phyloP scores from a whole-genome alignment of 352 stramenopile species.

The Phytophthora pini region DNA sequence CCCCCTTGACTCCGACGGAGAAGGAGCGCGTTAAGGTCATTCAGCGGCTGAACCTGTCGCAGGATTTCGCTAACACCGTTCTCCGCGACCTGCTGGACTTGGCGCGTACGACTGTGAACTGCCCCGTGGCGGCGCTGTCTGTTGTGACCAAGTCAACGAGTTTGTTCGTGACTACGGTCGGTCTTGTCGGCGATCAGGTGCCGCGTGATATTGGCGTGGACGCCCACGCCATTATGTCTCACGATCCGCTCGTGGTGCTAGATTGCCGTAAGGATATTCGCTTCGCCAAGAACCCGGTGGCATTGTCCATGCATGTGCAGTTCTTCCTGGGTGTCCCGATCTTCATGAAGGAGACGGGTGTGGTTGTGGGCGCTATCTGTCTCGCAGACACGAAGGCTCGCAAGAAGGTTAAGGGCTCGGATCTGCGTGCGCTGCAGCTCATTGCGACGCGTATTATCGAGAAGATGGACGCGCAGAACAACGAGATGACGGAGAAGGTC shows the following conservation, averaged over 20 bases:
- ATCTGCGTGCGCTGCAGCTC: conserved; percentile 72
- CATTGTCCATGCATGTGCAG: conserved; percentile 71
- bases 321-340: conserved; percentile 84
- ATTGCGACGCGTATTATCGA: conserved; percentile 74
- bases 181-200: conserved; percentile 78
- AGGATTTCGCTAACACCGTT: conserved; percentile 77
- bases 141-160: conserved; percentile 77
- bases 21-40: conserved; percentile 63
- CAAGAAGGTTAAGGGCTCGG: conserved; percentile 65
- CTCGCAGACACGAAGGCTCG: conserved; percentile 72
- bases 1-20: conserved; percentile 62
- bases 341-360: conserved; percentile 64
- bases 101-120: conserved; percentile 71
- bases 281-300: conserved; percentile 81
- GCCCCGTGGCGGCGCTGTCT: conserved; percentile 70
- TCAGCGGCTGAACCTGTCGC: conserved; percentile 74
- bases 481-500: conserved; percentile 35
- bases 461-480: conserved; percentile 71
- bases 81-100: conserved; percentile 80
- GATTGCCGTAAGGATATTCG: conserved; percentile 78
- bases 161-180: conserved; percentile 79
- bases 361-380: conserved; percentile 76
- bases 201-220: conserved; percentile 81
- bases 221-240: conserved; percentile 78
- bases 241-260: conserved; percentile 74